Conservation (phyloP, 176 grass and related monocot species). For the Calamus simplicifolius region DNA sequence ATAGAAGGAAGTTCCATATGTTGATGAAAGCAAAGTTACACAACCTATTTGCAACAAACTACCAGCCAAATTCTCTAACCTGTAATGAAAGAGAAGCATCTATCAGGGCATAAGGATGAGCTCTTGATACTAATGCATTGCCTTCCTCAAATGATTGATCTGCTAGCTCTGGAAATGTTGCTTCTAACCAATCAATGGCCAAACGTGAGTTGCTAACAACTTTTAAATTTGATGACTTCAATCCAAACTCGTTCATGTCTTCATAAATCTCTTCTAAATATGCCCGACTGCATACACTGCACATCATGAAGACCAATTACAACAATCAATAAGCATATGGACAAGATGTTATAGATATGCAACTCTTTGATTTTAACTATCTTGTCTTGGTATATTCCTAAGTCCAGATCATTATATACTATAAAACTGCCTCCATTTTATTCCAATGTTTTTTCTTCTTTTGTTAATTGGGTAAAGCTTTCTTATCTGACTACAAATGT, state of each 20-base stretch:
- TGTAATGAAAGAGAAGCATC: constrained; percentile 85
- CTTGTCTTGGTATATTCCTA: too few relatives aligned
- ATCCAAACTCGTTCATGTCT: constrained; percentile 70
- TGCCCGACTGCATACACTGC: constrained; percentile 54
- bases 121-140: constrained; percentile 42
- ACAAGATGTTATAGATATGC: not conserved
- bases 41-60: too few relatives aligned
- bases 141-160: constrained; percentile 36
- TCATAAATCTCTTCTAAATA: constrained; percentile 83
- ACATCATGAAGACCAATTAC: constrained; percentile 17
- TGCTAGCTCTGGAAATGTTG: constrained; percentile 77
- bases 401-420: too few relatives aligned
- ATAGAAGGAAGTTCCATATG: too few relatives aligned
- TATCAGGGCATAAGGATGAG: constrained; percentile 66
- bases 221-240: constrained; percentile 65
- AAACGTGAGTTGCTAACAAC: constrained; percentile 55
- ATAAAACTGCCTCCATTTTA: too few relatives aligned
- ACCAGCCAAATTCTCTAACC: constrained; percentile 15
- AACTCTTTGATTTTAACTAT: too few relatives aligned
- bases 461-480: too few relatives aligned
- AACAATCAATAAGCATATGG: constrained; percentile 11
- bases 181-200: constrained; percentile 86
- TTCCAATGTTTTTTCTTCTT: too few relatives aligned
- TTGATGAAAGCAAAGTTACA: too few relatives aligned
- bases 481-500: not conserved